Base-by-base conservation (phyloP, 768 basidiomycete genomes). In the Amanita pseudoporphyria region DNA sequence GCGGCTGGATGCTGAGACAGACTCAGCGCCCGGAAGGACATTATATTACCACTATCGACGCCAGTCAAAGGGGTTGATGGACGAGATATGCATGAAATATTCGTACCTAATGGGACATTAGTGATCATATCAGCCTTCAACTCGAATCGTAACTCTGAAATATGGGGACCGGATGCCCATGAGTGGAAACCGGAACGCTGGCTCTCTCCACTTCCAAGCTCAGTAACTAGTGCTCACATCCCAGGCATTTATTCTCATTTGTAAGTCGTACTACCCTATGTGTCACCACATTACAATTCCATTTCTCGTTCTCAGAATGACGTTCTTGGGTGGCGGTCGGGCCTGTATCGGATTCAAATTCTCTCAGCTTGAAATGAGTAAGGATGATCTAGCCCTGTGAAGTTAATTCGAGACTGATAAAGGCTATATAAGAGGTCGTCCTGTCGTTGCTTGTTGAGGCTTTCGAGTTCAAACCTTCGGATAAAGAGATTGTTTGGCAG, bases 331-430 rank as follows among this genome's bases (percentile, higher is more conserved):
- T 26, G 67, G 67, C 4, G 57, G 58, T 3, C 58, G 63, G 1
- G 54, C 66, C 0, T 69, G 67, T 61, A 66, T 70, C 24, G 68
- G 66, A 5, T 65, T 67, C 56, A 67, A 68, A 54, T 69, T 70
- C 52, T 58, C 68, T 3, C 60, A 68, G 47, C 52, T 69, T 12
- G 67, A 68, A 53, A 69, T 67, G 52, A 68, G 68, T 69, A 45
- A 16, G 67, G 58, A 33, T 32, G 19, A n/a, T 22, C 3, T 5
- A 22, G 38, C 3, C 33, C 31, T 45, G 19, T 3, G 33, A 12
- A 14, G 26, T 43, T 16, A 12, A 9, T 32, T 16, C 18, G n/a
- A 31, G 7, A 39, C 32, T 50, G 4, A 38, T 38, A 10, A 3
- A 10, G 26, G 26, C 19, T 1, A 22, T 43, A 19, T 13, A 42